Evolutionary conservation across 257 asterid genomes (phyloP), one percentile per base, ranked within the genome.

Genomic region (Handroanthus guayacan): DNA sequence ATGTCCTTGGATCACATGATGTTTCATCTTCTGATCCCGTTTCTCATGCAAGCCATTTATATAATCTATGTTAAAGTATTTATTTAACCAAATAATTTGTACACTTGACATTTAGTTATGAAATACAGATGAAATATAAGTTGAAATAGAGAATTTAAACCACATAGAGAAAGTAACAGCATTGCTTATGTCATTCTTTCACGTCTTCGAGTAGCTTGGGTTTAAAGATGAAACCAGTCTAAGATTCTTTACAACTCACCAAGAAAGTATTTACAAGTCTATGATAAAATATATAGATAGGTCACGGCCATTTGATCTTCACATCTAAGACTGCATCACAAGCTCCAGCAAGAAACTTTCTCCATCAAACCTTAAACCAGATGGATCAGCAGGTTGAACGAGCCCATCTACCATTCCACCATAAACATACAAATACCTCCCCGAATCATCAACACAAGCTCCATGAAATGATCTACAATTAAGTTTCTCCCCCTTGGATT

Each of bases 381-480:
- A 81, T 1, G 94, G 41, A 72, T 82, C 91, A 6, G 81, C 82
- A 44, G 91, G 94, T 64, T 88, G 91, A 62, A 85, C 76, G 56
- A 83, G 44, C 55, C 96, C 98, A 67, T 92, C 94, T 31, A 95
- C 86, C 99, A 95, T 95, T 51, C 99, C 99, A n/a, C 99, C 97
- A 50, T 87, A 82, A 52, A 95, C 78, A 67, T 87, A 92, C 91
- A 95, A 48, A 80, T 71, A 83, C 12, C 92, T 78, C 14, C 97
- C 96, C 0, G 98, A 85, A 39, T 80, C 83, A 84, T 95, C 99
- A 1, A 87, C 89, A 73, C 99, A 92, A 9, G 96, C 94, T 25
- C 87, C 92, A 74, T 95, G 99, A 67, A 95, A 95, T 14, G 97
- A 95, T 79, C 98, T 88, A 75, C 90, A 62, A 3, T 75, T 68